Percentiles rank a stretch among this genome's conserved stretches.
phyloP scores from a whole-genome alignment of 2,329 filamentous ascomycete genomes.

The Fusarium goolgardi region DNA sequence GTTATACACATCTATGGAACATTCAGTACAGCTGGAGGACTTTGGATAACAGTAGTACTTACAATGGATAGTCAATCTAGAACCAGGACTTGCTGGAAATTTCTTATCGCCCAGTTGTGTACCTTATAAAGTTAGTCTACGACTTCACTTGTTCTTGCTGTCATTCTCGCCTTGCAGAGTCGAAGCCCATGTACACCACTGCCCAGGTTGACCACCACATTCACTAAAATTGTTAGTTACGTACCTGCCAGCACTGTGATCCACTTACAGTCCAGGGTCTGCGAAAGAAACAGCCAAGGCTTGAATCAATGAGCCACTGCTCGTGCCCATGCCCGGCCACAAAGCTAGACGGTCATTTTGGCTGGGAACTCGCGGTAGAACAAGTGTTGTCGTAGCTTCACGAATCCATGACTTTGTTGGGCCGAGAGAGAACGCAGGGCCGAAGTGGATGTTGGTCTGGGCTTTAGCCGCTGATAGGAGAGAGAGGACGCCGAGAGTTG shows the following conservation, averaged over 20 bases:
- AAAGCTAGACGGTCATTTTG: constrained; percentile 31
- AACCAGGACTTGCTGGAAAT: constrained; percentile 22
- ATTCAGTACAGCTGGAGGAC: neutral
- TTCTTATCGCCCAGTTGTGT: constrained; percentile 29
- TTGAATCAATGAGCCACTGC: constrained; percentile 29
- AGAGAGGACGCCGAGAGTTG: constrained; percentile 6
- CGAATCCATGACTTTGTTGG: constrained; percentile 35
- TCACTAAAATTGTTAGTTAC: neutral
- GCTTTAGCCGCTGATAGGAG: neutral
- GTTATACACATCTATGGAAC: constrained; percentile 21
- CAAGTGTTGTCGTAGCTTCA: constrained; percentile 28
- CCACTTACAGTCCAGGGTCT: constrained; percentile 10
- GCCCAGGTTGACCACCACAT: constrained; percentile 26
- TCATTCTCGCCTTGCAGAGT: constrained; percentile 17
- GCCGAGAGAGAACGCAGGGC: constrained; percentile 31
- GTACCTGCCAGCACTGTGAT: fast-evolving
- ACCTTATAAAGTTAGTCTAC: neutral
- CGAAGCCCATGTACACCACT: constrained; percentile 37
- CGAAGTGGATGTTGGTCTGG: constrained; percentile 18
- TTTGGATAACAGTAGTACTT: neutral
- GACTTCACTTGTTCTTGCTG: fast-evolving
- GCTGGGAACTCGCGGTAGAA: constrained; percentile 24
- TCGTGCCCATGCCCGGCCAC: constrained; percentile 36
- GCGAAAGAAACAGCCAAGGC: constrained; percentile 35
- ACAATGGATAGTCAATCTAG: constrained; percentile 32